Evolutionary conservation across 371 early-diverging fungal genomes (phyloP).

Genomic region (Mortierella sp.): DNA sequence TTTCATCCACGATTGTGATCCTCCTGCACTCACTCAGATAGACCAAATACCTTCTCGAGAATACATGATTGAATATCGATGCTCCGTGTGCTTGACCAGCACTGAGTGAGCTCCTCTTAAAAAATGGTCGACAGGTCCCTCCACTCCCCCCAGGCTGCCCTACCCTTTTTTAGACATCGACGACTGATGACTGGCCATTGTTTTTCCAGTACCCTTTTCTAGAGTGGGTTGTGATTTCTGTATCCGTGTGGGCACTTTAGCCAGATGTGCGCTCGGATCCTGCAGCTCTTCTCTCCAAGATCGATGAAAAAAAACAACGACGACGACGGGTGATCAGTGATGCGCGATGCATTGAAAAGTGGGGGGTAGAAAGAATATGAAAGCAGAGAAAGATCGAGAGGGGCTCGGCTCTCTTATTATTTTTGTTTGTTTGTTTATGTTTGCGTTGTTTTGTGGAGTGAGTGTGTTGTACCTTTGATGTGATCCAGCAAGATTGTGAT

Average conservation of each 20-base stretch:
- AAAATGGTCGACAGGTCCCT: background rate
- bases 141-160: background rate
- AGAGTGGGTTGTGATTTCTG: background rate
- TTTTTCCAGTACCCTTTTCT: background rate
- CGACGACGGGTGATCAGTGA: background rate
- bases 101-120: background rate
- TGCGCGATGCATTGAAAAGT: background rate
- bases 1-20: background rate
- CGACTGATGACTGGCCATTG: too few relatives aligned
- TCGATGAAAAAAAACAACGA: background rate
- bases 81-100: conserved; percentile 7
- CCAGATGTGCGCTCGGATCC: conserved; percentile 5
- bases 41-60: background rate
- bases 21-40: conserved; percentile 4
- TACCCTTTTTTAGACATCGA: too few relatives aligned
- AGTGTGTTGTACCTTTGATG: background rate
- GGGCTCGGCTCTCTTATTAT: background rate
- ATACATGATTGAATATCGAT: background rate
- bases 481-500: conserved; percentile 2
- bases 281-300: background rate
- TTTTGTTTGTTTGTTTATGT: background rate
- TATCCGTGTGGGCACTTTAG: conserved; percentile 4
- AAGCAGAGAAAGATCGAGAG: conserved; percentile 6
- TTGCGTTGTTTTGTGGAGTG: background rate
- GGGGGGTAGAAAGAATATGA: background rate